phyloP scores from a whole-genome alignment of 192 early-diverging fungal genomes.

The Chytriomyces confervae region DNA sequence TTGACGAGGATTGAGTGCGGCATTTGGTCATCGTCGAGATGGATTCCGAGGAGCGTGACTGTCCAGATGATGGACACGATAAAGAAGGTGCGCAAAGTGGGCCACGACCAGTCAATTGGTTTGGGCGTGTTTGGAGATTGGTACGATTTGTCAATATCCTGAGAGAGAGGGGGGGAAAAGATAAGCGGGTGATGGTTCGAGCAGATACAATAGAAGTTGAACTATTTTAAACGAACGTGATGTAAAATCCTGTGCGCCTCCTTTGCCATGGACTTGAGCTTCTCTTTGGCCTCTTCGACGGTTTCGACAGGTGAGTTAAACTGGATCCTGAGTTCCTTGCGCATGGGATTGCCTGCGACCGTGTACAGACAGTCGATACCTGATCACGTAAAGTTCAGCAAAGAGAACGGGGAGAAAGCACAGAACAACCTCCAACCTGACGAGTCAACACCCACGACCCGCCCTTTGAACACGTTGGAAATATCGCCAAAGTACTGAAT shows the following conservation, averaged over 20 bases:
- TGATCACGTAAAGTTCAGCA: neutral
- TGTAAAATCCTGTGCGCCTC: conserved; percentile 36
- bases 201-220: neutral
- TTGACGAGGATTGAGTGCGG: conserved; percentile 16
- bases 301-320: conserved; percentile 19
- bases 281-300: conserved; percentile 22
- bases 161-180: neutral
- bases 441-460: conserved; percentile 30
- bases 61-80: conserved; percentile 21
- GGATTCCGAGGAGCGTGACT: neutral
- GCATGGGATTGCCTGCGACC: conserved; percentile 6
- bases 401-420: neutral
- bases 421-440: neutral
- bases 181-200: neutral
- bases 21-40: conserved; percentile 27
- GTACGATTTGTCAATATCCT: conserved; percentile 41
- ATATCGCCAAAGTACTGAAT: conserved; percentile 34
- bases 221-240: conserved; percentile 11
- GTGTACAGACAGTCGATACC: conserved; percentile 33
- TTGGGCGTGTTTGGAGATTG: conserved; percentile 7
- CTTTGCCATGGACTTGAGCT: conserved; percentile 25
- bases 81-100: neutral
- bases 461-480: conserved; percentile 12
- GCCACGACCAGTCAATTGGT: conserved; percentile 11
- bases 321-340: conserved; percentile 17